phyloP scores from a whole-genome alignment of 345 rosid genomes.

The Triadica sebifera region DNA sequence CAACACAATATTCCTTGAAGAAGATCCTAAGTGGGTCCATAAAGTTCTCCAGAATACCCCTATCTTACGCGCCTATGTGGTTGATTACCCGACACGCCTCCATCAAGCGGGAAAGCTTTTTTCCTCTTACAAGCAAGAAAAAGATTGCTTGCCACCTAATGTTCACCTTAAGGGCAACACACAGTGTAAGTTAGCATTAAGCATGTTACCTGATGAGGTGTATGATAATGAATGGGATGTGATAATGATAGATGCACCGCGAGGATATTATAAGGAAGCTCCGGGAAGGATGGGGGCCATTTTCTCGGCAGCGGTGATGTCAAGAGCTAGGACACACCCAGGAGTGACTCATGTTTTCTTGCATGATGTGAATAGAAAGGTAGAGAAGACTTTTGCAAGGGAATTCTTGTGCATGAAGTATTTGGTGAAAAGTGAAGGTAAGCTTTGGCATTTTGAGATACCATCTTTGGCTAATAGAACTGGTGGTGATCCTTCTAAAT shows the following conservation, averaged over 20 bases:
- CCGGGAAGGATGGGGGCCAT: constrained; percentile 81
- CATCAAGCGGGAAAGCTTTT: constrained; percentile 45
- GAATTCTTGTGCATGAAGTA: constrained; percentile 65
- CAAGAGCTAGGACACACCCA: constrained; percentile 51
- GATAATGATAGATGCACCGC: constrained; percentile 79
- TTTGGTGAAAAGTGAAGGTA: constrained; percentile 41
- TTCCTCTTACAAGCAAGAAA: constrained; percentile 34
- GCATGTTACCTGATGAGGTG: constrained; percentile 62
- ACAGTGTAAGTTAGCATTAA: constrained; percentile 56
- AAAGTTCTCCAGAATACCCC: constrained; percentile 47
- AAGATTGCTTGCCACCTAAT: constrained; percentile 41
- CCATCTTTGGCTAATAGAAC: constrained; percentile 33
- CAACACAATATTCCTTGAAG: constrained; percentile 64
- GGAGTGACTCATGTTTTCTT: constrained; percentile 72
- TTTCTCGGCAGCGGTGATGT: constrained; percentile 71
- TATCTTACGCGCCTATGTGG: constrained; percentile 47
- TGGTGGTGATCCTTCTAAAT: not conserved
- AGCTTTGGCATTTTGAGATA: constrained; percentile 74
- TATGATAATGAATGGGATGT: constrained; percentile 78
- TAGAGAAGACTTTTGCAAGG: constrained; percentile 54
- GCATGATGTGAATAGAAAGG: constrained; percentile 68
- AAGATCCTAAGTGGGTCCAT: constrained; percentile 61
- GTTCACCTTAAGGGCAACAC: constrained; percentile 52
- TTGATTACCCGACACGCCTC: constrained; percentile 61
- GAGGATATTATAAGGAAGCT: constrained; percentile 58